Base-by-base conservation (phyloP, 139 green algal species). In the Bryopsis sp. region DNA sequence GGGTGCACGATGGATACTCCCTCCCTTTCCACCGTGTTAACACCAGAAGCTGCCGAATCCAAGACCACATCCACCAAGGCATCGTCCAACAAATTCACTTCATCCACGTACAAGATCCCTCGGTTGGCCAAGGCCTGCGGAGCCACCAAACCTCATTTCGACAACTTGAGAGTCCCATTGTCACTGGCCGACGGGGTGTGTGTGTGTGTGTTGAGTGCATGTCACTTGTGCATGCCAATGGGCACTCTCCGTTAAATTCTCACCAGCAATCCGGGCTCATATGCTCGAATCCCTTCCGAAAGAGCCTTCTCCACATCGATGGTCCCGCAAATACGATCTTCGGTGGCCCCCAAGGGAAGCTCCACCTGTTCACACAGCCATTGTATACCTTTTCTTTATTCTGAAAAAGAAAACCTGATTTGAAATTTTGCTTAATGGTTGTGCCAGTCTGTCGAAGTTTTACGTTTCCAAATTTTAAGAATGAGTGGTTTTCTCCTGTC, bases 1-100 rank as follows among this genome's bases (percentile, higher is more conserved):
- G 91, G 91, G 78, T 97, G 91, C 8, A 84, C 73, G 29, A 97
- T 88, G 64, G 81, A 90, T 59, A 97, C 81, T 54, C 91, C 90
- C 78, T 97, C 91, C n/a, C 91, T 80, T 84, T 97, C 91, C 68
- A 97, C 91, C n/a, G 89, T 97, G 83, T 97, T 97, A 33, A 89
- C 34, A 15, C 90, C 90, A 4, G 68, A 72, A 6, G 91, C 91
- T 5, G 81, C 79, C 26, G 73, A 82, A 78, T 94, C 87, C 39
- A 94, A 79, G 61, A 94, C 75, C 46, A 94, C 83, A 71, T 94
- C 87, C 33, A 94, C 87, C 36, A 94, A 76, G 33, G 77, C 78
- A 70, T 94, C 87, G 32, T 91, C 85, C 64, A 92, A 78, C 37
- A 92, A 78, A 76, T 92, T 92, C 26, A 92, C 86, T 79, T 94